These are phyloP conservation scores for Neurospora sp. DNA, from an alignment of 495 filamentous ascomycete species.

Conservation along the genomic window DNA sequence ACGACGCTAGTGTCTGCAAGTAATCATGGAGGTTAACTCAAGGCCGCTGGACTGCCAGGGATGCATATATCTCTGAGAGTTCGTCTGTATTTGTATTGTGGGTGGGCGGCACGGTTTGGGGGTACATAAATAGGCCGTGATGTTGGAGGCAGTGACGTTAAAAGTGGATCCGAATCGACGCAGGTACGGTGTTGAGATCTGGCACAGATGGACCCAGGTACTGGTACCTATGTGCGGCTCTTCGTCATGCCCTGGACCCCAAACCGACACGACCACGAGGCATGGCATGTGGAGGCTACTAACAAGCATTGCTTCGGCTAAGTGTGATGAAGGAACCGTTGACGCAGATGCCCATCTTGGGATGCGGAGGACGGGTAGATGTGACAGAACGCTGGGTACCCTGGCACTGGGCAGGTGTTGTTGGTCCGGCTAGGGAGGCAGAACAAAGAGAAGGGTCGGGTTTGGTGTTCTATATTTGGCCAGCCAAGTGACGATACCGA, in stretches of 20 bases:
- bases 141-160: slow-evolving; percentile 11
- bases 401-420: neutral
- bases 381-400: slow-evolving; percentile 1
- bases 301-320: slow-evolving; percentile 9
- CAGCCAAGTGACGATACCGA: slow-evolving; percentile 1
- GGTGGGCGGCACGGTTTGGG: neutral
- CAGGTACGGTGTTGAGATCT: slow-evolving; percentile 13
- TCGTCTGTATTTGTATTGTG: neutral
- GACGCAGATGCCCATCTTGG: slow-evolving; percentile 12
- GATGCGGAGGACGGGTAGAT: slow-evolving; percentile 9
- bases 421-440: slow-evolving; percentile 4
- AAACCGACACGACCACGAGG: neutral
- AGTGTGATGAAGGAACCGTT: slow-evolving; percentile 7
- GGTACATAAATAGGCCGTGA: neutral
- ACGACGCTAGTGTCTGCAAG: neutral
- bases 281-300: slow-evolving; percentile 1
- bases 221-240: slow-evolving; percentile 9
- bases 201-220: slow-evolving; percentile 3
- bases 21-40: neutral
- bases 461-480: neutral
- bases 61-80: neutral
- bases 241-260: slow-evolving; percentile 1
- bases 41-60: neutral
- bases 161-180: slow-evolving; percentile 16
- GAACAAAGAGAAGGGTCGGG: slow-evolving; percentile 7